Evolutionary conservation across 768 basidiomycete genomes (phyloP), one percentile per base, ranked within the genome.

Genomic region (Dioszegia aurantiaca): DNA sequence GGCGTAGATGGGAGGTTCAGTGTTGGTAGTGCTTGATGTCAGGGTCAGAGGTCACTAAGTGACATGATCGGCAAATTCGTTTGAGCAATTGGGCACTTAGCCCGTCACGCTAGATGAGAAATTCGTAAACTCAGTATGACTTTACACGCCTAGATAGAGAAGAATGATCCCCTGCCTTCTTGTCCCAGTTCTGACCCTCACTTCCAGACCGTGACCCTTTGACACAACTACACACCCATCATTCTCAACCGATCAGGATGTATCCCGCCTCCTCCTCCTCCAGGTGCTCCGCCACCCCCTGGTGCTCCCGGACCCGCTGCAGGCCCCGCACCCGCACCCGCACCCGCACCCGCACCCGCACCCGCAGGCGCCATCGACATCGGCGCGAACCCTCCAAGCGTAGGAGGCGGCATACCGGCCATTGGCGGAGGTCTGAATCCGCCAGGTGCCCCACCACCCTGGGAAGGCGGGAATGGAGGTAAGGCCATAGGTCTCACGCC

Each of bases 241-340:
- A 76, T 76, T 31, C 75, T 64, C 60, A 76, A 52, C 19, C 75
- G 48, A 55, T 76, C 75, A 21, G 75, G 75, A 60, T 76, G 73
- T 51, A 74, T 64, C 10, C 73, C 71, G 21, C 66, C 63, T 11
- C 45, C 55, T 4, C 23, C 47, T 10, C 27, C 48, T 10, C 40
- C 40, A 8, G 40, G 40, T 19, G 48, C 14, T 19, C 17, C 48
- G 3, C 27, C 43, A 23, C 46, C 46, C 4, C 46, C 46, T 30
- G 3, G 5, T 16, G 27, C 30, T 31, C 46, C 46, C n/a, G n/a
- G n/a, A n/a, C n/a, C n/a, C n/a, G n/a, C n/a, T n/a, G n/a, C n/a
- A n/a, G n/a, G n/a, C n/a, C n/a, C n/a, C n/a, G n/a, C n/a, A 14
- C 46, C 30, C 21, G 9, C 16, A 3, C 23, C 11, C 23, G 21